phyloP scores from a whole-genome alignment of 2,329 filamentous ascomycete genomes.

The Penicillium concentricum region DNA sequence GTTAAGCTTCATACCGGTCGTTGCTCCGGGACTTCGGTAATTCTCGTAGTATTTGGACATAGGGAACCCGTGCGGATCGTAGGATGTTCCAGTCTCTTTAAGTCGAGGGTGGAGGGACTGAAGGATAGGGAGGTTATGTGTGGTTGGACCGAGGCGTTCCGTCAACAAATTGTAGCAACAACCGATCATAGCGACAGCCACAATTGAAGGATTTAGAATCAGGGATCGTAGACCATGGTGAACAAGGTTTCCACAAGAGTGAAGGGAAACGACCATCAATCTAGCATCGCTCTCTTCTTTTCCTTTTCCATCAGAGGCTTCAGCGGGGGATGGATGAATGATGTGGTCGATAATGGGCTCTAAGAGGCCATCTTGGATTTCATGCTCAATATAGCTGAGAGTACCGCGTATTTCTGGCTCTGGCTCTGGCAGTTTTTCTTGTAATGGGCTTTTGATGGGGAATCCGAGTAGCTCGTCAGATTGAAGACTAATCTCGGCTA shows the following conservation, averaged over 20 bases:
- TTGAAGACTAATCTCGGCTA: constrained; percentile 34
- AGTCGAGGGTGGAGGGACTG: constrained; percentile 73
- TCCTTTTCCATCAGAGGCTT: background rate
- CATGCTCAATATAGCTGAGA: constrained; percentile 44
- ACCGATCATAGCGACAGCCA: constrained; percentile 87
- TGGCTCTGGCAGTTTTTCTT: constrained; percentile 11
- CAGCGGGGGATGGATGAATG: constrained; percentile 18
- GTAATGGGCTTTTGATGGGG: background rate
- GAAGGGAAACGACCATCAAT: constrained; percentile 88
- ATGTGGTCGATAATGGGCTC: constrained; percentile 37
- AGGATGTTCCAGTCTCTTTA: constrained; percentile 64
- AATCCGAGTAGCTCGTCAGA: constrained; percentile 26
- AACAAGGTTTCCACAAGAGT: constrained; percentile 94
- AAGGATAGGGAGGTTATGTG: constrained; percentile 76
- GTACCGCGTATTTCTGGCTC: constrained; percentile 26
- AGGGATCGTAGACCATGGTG: constrained; percentile 90
- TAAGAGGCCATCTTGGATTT: constrained; percentile 42
- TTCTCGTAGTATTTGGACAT: constrained; percentile 74
- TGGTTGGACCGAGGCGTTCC: constrained; percentile 83
- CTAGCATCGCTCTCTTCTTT: constrained; percentile 22
- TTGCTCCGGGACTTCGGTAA: constrained; percentile 54
- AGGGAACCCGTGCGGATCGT: constrained; percentile 88
- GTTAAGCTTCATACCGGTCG: constrained; percentile 73
- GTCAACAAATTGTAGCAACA: constrained; percentile 98
- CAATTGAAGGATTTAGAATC: constrained; percentile 76